Conservation (phyloP, 164 flowering plant species). For the Vitis cinerea region DNA sequence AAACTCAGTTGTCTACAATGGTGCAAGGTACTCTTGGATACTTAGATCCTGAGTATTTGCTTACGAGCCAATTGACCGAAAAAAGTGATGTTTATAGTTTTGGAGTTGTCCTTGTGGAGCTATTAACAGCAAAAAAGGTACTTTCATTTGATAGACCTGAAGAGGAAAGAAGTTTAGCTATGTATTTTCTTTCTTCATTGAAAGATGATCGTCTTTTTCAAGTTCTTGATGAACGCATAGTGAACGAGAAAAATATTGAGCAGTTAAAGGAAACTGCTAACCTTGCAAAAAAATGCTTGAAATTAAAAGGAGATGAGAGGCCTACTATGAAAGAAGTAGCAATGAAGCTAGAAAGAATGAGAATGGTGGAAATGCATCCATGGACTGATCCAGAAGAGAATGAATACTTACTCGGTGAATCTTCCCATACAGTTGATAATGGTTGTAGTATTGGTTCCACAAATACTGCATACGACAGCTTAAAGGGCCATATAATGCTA, state of each 20-base stretch:
- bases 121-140: conserved; percentile 29
- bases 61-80: conserved; percentile 33
- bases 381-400: background rate
- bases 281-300: conserved; percentile 17
- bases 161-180: conserved; percentile 18
- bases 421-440: too few relatives aligned
- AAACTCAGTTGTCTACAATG: conserved; percentile 23
- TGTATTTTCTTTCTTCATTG: conserved; percentile 22
- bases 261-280: conserved; percentile 13
- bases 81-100: conserved; percentile 45
- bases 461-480: background rate
- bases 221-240: conserved; percentile 5
- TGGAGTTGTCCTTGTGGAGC: conserved; percentile 46
- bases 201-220: conserved; percentile 7
- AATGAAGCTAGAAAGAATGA: conserved; percentile 15
- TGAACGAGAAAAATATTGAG: conserved; percentile 1
- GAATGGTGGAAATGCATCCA: background rate
- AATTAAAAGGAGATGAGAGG: conserved; percentile 16
- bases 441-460: background rate
- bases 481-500: background rate
- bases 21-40: conserved; percentile 48
- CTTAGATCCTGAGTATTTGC: conserved; percentile 42
- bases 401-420: too few relatives aligned
- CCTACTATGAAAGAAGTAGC: conserved; percentile 30
- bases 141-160: conserved; percentile 6